Evolutionary conservation across 2,329 filamentous ascomycete genomes (phyloP), one percentile per base, ranked within the genome.

Genomic region (Epichloe baconii): DNA sequence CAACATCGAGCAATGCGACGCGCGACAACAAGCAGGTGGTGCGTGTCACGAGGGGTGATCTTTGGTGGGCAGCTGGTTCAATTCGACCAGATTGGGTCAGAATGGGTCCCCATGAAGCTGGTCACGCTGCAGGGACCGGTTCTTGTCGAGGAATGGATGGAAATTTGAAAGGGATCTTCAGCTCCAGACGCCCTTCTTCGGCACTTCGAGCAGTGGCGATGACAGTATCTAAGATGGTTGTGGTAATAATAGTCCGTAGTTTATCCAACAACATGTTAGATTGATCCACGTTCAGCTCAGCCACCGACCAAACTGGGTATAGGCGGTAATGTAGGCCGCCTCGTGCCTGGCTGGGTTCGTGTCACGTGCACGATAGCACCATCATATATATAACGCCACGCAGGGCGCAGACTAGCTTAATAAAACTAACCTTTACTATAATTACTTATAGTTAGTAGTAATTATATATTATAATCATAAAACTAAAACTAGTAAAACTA

Each of bases 271-370:
- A 23, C 23, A 26, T 4, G 8, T 10, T 8, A 4, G 26, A 31
- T 31, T 31, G 26, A 31, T 31, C 26, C 26, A 31, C 26, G 26
- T 31, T 31, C 26, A 31, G 26, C 8, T 19, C n/a, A 36, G 26
- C 15, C 15, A 35, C 42, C 34, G 31, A 41, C 50, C 50, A 19
- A 48, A 49, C 17, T 35, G 11, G 36, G 47, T 41, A 11, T 47
- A 34, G 47, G 37, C 36, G n/a, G 41, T 37, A n/a, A 49, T 3
- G 7, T 26, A 31, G 8, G 26, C 26, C 50, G 43, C 37, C 45
- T 44, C 45, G 31, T 44, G 45, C 45, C 50, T 54, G 31, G 43
- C 42, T 40, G 31, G 21, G 47, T 49, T 49, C n/a, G n/a, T n/a
- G n/a, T n/a, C n/a, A n/a, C n/a, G n/a, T n/a, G n/a, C n/a, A n/a